phyloP scores from a whole-genome alignment of 2,329 filamentous ascomycete species.

The Diaporthe citrichinensis region DNA sequence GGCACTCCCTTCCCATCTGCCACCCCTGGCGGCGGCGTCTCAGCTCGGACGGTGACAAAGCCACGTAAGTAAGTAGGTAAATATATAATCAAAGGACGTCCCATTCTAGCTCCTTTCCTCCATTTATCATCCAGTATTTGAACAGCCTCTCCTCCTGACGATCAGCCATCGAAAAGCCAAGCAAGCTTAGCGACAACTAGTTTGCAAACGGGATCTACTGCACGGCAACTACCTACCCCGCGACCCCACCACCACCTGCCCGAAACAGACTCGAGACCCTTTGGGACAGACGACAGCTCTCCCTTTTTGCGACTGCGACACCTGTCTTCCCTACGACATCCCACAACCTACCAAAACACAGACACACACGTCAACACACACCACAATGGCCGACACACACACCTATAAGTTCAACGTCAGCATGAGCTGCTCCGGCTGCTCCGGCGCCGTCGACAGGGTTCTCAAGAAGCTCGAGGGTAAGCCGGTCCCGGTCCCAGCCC shows the following conservation, averaged over 20 bases:
- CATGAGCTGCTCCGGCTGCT: constrained; percentile 98
- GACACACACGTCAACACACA: constrained; percentile 3
- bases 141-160: not conserved
- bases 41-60: constrained; percentile 13
- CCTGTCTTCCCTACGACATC: not conserved
- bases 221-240: constrained; percentile 17
- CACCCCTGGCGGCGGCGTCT: constrained; percentile 16
- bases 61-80: not conserved
- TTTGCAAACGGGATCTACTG: constrained; percentile 29
- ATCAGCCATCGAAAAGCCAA: not conserved
- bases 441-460: constrained; percentile 90
- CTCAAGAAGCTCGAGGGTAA: constrained; percentile 92
- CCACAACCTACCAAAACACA: too few species aligned
- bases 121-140: not conserved
- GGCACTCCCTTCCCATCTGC: not conserved
- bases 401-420: constrained; percentile 95
- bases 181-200: constrained; percentile 1
- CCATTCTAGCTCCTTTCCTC: not conserved
- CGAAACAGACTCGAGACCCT: constrained; percentile 7
- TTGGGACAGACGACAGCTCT: constrained; percentile 22
- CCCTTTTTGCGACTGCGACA: not conserved
- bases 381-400: constrained; percentile 80
- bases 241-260: constrained; percentile 25
- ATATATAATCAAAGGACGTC: not conserved
- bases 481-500: constrained; percentile 45